A percentile compares a stretch with the other conserved stretches of the same genome.
Conservation (phyloP, 2,329 filamentous ascomycete genomes). For the Colletotrichum sp. region DNA sequence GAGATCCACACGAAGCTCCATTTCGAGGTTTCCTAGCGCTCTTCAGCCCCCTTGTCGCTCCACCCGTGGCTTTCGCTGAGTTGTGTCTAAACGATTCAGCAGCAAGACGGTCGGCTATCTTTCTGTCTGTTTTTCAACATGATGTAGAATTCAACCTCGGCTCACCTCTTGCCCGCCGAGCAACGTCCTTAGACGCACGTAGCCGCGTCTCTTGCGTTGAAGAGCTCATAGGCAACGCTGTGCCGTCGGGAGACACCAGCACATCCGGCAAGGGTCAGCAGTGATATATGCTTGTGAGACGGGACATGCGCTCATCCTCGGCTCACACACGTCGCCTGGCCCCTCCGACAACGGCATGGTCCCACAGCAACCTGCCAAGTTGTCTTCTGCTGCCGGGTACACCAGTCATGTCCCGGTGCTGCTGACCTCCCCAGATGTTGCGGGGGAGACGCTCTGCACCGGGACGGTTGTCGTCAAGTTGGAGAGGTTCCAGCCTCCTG, state of each 20-base stretch:
- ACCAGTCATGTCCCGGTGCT: slow-evolving; percentile 14
- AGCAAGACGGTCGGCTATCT: neutral
- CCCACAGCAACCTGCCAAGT: slow-evolving; percentile 8
- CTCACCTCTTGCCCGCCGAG: neutral
- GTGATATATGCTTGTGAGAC: neutral
- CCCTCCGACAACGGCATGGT: slow-evolving; percentile 17
- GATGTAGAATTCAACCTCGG: neutral
- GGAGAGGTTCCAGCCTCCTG: neutral
- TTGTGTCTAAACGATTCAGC: neutral
- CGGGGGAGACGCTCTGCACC: neutral
- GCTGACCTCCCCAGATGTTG: slow-evolving; percentile 13
- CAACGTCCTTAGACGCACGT: neutral
- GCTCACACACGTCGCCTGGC: neutral
- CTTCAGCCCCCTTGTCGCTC: neutral
- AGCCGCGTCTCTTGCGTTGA: neutral
- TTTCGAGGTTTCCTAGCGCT: slow-evolving; percentile 1
- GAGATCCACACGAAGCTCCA: slow-evolving; percentile 18
- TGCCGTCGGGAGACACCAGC: neutral
- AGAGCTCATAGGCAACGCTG: neutral
- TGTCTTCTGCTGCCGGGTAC: slow-evolving; percentile 3
- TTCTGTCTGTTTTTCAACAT: neutral
- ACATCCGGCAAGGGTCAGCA: neutral
- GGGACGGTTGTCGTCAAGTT: neutral
- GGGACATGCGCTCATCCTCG: neutral
- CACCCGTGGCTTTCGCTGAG: neutral